phyloP scores from a whole-genome alignment of 805 yeast species.

The Candida caryicola region DNA sequence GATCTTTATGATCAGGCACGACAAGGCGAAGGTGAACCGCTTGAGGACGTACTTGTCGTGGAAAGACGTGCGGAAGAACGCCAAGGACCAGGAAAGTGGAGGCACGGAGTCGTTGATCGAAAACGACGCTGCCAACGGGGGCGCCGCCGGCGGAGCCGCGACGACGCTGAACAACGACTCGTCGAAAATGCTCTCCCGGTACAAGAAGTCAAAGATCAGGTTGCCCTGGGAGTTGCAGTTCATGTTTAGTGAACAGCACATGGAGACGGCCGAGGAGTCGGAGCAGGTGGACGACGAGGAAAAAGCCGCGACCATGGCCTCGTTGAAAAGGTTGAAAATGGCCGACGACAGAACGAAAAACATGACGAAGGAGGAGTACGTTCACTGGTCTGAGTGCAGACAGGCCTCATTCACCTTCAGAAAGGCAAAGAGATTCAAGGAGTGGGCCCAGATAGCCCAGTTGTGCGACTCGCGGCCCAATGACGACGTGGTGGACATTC shows the following conservation, averaged over 20 bases:
- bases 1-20: constrained; percentile 87
- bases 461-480: constrained; percentile 87
- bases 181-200: constrained; percentile 44
- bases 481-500: constrained; percentile 93
- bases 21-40: constrained; percentile 89
- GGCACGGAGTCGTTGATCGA: constrained; percentile 50
- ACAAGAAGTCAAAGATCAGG: constrained; percentile 73
- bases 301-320: constrained; percentile 81
- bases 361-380: constrained; percentile 97
- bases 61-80: constrained; percentile 91
- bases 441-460: constrained; percentile 89
- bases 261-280: constrained; percentile 61
- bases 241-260: constrained; percentile 88
- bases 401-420: constrained; percentile 96
- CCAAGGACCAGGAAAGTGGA: constrained; percentile 55
- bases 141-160: constrained; percentile 36
- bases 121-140: constrained; percentile 46
- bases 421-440: constrained; percentile 89
- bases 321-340: constrained; percentile 80
- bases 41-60: constrained; percentile 88
- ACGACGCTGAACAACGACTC: constrained; percentile 34
- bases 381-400: constrained; percentile 98
- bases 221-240: constrained; percentile 95
- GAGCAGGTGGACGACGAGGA: constrained; percentile 81
- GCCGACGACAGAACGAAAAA: constrained; percentile 91